Base-by-base conservation (phyloP, 768 basidiomycete species). In the Cystobasidium ongulense region DNA sequence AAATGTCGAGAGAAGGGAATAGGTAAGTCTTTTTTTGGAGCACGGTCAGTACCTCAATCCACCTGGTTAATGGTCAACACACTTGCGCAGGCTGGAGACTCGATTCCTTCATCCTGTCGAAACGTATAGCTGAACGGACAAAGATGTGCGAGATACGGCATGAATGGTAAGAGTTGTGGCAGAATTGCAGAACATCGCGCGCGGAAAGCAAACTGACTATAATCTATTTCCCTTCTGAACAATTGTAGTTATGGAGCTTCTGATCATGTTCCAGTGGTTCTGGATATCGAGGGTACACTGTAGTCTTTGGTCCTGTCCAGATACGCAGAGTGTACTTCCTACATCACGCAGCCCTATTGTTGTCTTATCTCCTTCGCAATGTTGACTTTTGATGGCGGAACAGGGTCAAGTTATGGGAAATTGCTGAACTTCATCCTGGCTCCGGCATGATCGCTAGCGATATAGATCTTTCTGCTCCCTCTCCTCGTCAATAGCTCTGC, bases 101-200 rank as follows among this genome's bases (percentile, higher is more conserved):
- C 31, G 92, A 94, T 79, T 88, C 88, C 84, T 91, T 74, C 11
- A 43, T 77, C n/a, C 65, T 80, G 86, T 93, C 39, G 75, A 86
- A 91, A 79, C 85, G 88, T 36, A 82, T 92, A 25, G 80, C 81
- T 15, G 84, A 86, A 25, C 84, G 84, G 33, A 88, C 88, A 52
- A 88, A 88, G 82, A 84, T 86, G 86, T 93, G 91, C 79, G 91
- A 92, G 81, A 92, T 93, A 72, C 84, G 91, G 46, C 86, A 85
- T 75, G 90, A 90, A 78, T 89, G 91, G 63, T 79, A 75, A 72
- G 33, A 39, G 67, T 63, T 36, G 43, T 23, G 18, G 36, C 36
- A 41, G 18, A 15, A 57, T 38, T 74, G 8, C 29, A 15, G 11
- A 57, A 31, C 72, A 41, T 23, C 1, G n/a, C 10, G 5, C 29